These are phyloP conservation scores for Mytilinidion resinicola DNA, from an alignment of 495 filamentous ascomycete genomes.

Conservation along the genomic window DNA sequence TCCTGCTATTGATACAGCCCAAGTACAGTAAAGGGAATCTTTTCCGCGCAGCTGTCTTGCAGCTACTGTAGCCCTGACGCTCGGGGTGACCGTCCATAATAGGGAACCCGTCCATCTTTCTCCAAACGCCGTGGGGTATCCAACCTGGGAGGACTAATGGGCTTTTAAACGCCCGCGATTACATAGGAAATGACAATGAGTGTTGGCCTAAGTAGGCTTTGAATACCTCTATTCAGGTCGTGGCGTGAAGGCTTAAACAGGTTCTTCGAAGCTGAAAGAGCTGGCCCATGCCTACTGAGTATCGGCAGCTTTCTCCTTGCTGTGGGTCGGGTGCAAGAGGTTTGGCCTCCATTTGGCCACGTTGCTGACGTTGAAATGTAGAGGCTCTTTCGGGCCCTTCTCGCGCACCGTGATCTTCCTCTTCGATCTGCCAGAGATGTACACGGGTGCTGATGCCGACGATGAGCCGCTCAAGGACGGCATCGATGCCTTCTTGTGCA, in stretches of 20 bases:
- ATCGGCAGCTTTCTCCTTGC: conserved; percentile 18
- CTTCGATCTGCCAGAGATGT: conserved; percentile 28
- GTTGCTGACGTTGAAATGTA: conserved; percentile 25
- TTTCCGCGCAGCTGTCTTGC: not conserved
- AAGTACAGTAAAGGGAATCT: conserved; percentile 1
- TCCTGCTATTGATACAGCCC: not conserved
- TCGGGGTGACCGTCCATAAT: no score
- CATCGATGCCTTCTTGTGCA: conserved; percentile 24
- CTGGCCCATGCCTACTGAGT: not conserved
- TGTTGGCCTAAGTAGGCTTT: not conserved
- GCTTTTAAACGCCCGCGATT: not conserved
- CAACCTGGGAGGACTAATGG: not conserved
- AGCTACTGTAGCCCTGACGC: not conserved
- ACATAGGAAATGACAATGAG: not conserved
- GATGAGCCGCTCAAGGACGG: conserved; percentile 16
- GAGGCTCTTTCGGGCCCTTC: conserved; percentile 25
- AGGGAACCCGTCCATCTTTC: not conserved
- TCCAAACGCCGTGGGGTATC: conserved; percentile 5
- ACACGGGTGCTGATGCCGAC: conserved; percentile 8
- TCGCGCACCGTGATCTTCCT: conserved; percentile 27
- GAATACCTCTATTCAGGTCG: no score
- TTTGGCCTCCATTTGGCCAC: conserved; percentile 22
- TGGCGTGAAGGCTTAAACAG: no score
- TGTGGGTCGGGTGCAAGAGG: conserved; percentile 20
- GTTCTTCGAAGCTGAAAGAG: not conserved